Base-by-base conservation (phyloP, 2,329 filamentous ascomycete genomes). In the Trichoderma semiorbis region DNA sequence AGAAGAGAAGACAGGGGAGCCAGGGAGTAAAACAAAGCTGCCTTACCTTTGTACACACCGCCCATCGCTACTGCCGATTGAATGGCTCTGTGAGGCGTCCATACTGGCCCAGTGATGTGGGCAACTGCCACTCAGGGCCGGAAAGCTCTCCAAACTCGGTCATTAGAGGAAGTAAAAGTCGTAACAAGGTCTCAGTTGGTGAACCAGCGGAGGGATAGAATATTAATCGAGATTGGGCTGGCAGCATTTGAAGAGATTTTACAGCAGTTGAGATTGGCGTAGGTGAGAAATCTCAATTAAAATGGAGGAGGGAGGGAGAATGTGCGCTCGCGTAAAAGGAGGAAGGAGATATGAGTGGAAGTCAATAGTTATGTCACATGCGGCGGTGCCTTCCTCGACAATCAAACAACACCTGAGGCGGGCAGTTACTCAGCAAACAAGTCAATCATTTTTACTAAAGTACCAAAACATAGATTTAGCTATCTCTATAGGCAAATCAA, bases 71-170 rank as follows among this genome's bases (percentile, higher is more conserved):
- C 39, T 43, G 2, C 16, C 3, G 39, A 43, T 43, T 43, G 39
- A 43, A 43, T n/a, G 39, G 39, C 39, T 43, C 43, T 21, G 34
- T 36, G 34, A 36, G 34, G 34, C 34, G 6, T 36, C 3, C 2
- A 1, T 5, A 7, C 5, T 3, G 6, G 6, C 34, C 34, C 6
- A 36, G 14, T 16, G 34, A 36, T 14, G 34, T 7, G 34, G 34
- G 14, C 14, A 36, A 7, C 14, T 36, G 14, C 34, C 34, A 36
- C 34, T 6, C 34, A 10, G 67, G 4, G 76, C 76, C 57, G n/a
- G 43, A 60, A 60, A 60, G 57, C 30, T 60, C 30, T 60, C 18
- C 28, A 60, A 60, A 34, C 30, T 60, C 28, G 57, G 30, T 60
- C 28, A 60, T 60, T 34, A 60, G 28, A 60, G 57, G 43, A 34